A percentile compares a stretch with the other conserved stretches of the same genome.
Conservation (phyloP, 805 yeast genomes). For the Schwanniomyces occidentalis region DNA sequence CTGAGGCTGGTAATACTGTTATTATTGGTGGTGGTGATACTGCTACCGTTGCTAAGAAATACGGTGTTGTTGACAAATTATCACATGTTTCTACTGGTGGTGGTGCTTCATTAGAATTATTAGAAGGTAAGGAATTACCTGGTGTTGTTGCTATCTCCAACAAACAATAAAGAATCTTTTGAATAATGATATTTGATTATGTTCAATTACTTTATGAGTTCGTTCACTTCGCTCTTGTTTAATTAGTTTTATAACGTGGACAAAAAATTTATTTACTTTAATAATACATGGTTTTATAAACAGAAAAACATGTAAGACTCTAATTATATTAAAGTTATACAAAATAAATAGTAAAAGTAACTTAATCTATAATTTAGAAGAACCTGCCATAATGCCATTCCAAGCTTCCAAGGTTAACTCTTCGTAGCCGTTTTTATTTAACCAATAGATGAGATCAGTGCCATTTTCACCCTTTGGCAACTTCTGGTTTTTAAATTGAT, state of each 20-base stretch:
- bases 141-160: slow-evolving; percentile 93
- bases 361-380: slow-evolving; percentile 37
- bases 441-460: slow-evolving; percentile 68
- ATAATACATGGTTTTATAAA: too few species aligned
- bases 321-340: too few species aligned
- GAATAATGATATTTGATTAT: background rate
- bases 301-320: too few species aligned
- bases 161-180: slow-evolving; percentile 49
- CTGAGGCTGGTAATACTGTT: slow-evolving; percentile 86
- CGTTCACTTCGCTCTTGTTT: too few species aligned
- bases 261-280: too few species aligned
- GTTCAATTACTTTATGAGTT: background rate
- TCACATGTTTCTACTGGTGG: slow-evolving; percentile 99
- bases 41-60: slow-evolving; percentile 98
- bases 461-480: slow-evolving; percentile 67
- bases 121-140: slow-evolving; percentile 98
- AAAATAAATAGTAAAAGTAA: too few species aligned
- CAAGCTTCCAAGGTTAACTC: slow-evolving; percentile 59
- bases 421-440: slow-evolving; percentile 56
- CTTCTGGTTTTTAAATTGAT: slow-evolving; percentile 62
- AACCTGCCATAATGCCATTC: slow-evolving; percentile 40
- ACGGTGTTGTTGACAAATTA: slow-evolving; percentile 92
- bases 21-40: slow-evolving; percentile 99
- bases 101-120: slow-evolving; percentile 98
- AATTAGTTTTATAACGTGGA: too few species aligned